Evolutionary conservation across 2,329 filamentous ascomycete species (phyloP).

Genomic region (Sodiomyces alkalinus): DNA sequence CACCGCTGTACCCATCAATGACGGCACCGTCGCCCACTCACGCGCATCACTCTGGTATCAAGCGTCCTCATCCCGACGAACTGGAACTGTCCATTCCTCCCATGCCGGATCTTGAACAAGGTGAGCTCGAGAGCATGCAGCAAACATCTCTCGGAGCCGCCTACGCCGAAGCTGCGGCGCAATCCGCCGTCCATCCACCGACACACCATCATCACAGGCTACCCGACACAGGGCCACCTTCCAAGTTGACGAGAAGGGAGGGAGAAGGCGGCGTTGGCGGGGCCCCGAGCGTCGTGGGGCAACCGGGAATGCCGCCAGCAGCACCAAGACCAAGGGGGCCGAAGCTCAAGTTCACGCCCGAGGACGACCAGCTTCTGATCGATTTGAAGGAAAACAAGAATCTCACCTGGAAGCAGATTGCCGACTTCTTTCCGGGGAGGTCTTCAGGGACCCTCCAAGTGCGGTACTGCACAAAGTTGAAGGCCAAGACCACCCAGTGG

Average conservation of each 20-base stretch:
- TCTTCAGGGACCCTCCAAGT: slow-evolving; percentile 87
- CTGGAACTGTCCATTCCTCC: slow-evolving; percentile 38
- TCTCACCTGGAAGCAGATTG: slow-evolving; percentile 94
- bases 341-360: slow-evolving; percentile 86
- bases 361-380: slow-evolving; percentile 77
- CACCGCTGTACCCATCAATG: slow-evolving; percentile 36
- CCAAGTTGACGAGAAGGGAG: slow-evolving; percentile 51
- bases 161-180: slow-evolving; percentile 30
- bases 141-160: slow-evolving; percentile 34
- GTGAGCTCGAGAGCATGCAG: slow-evolving; percentile 40
- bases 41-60: slow-evolving; percentile 19
- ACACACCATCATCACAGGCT: slow-evolving; percentile 72
- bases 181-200: slow-evolving; percentile 30
- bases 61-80: slow-evolving; percentile 42
- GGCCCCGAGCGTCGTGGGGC: slow-evolving; percentile 73
- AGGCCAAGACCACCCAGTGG: slow-evolving; percentile 88
- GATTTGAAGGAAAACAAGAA: slow-evolving; percentile 91
- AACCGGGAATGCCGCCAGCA: slow-evolving; percentile 73
- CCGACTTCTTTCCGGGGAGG: slow-evolving; percentile 84
- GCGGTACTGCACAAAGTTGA: slow-evolving; percentile 87
- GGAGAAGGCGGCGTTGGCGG: slow-evolving; percentile 34
- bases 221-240: slow-evolving; percentile 55
- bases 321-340: slow-evolving; percentile 69
- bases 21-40: slow-evolving; percentile 22
- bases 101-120: slow-evolving; percentile 36